Base-by-base conservation (phyloP, 805 yeast species). In the Lachancea fermentati region DNA sequence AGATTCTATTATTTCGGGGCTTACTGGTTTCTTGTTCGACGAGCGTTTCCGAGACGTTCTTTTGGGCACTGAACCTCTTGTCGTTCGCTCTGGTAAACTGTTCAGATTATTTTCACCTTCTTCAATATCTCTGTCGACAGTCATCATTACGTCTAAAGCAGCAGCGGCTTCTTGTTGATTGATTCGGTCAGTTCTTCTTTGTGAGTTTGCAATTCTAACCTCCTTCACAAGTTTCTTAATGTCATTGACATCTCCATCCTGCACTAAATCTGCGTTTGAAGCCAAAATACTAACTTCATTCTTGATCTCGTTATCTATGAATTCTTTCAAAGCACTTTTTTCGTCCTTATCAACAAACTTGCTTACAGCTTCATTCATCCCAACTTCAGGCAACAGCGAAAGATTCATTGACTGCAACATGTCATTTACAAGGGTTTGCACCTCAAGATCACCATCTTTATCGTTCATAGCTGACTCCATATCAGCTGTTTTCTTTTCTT, bases 301-400 rank as follows among this genome's bases (percentile, higher is more conserved):
- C 7, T 62, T 65, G 33, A 80, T 63, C 49, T 82, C 86, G 18
- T 62, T 57, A 32, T 75, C 75, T 17, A 84, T 73, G 50, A 76
- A 82, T n/a, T 71, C 74, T 31, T 75, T 77, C 37, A 91, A 64
- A 0, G 89, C 78, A 26, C 68, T 65, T 54, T 81, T 85, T 57
- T 89, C 96, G 44, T 88, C 96, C 48, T 85, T 86, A 32, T 81
- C 87, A 3, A 93, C 79, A 56, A 78, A 83, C 41, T 71, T 73
- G 39, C 75, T 73, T 1, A 93, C 75, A 0, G 94, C 91, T 25
- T 79, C 76, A 36, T 78, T 77, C 58, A 89, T 71, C 0, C 93
- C 94, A 8, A 67, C 61, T 48, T 85, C 91, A 0, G 87, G 84
- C n/a, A 91, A 60, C 32, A 91, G 62, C 3, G 79, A 70, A 32